A percentile compares a stretch with the other conserved stretches of the same genome.
These are phyloP conservation scores for Yarrowia sp. DNA, from an alignment of 805 yeast genomes.

Conservation along the genomic window DNA sequence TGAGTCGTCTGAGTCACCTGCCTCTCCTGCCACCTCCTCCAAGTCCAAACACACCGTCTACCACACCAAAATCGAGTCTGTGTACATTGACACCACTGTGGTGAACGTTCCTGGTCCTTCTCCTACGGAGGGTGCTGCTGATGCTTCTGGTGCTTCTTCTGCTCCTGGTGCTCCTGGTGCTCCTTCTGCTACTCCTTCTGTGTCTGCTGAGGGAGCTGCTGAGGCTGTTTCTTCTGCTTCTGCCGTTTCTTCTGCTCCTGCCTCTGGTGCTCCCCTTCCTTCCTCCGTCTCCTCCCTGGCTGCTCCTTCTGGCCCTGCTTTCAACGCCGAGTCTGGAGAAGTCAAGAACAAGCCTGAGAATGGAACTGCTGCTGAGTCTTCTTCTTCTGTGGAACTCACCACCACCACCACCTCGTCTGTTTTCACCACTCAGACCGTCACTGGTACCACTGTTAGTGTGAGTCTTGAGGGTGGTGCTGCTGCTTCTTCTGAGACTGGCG, in stretches of 20 bases:
- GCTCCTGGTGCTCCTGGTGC: neutral
- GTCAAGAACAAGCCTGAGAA: slow-evolving; percentile 16
- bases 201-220: no score
- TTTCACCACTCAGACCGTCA: slow-evolving; percentile 1
- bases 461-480: neutral
- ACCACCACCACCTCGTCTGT: slow-evolving; percentile 14
- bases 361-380: neutral
- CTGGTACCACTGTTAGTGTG: neutral
- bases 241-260: no score
- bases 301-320: neutral
- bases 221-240: no score
- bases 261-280: neutral
- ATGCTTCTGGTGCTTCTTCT: neutral
- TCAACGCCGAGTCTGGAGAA: slow-evolving; percentile 17
- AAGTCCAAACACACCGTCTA: slow-evolving; percentile 21
- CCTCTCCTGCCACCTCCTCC: no score
- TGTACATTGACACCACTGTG: slow-evolving; percentile 16
- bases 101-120: slow-evolving; percentile 18
- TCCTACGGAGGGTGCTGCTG: neutral
- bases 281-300: neutral
- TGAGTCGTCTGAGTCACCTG: neutral
- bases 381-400: slow-evolving; percentile 5
- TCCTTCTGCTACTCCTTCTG: neutral
- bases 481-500: neutral
- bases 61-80: slow-evolving; percentile 10